A percentile compares a stretch with the other conserved stretches of the same genome.
phyloP scores from a whole-genome alignment of 2,329 filamentous ascomycete genomes.

The Lizonia empirigonia region DNA sequence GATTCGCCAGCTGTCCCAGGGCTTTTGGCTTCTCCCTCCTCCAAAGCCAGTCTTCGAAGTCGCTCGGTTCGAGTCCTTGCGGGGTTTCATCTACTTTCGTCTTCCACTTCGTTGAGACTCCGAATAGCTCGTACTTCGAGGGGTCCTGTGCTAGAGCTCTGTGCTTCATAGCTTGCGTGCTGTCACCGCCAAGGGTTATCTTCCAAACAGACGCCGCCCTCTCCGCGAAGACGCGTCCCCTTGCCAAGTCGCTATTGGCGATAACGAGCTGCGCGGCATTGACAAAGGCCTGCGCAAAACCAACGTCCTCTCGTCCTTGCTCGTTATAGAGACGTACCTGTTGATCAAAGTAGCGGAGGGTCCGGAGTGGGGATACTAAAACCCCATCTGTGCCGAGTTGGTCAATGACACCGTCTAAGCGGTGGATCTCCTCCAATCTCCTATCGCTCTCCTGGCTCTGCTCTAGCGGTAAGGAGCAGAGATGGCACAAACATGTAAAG shows the following conservation, averaged over 20 bases:
- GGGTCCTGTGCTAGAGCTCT: not conserved
- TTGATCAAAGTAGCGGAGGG: not conserved
- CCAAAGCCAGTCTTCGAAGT: not conserved
- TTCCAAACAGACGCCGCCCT: not conserved
- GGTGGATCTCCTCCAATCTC: not conserved
- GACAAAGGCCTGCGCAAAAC: not conserved
- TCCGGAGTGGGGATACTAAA: not conserved
- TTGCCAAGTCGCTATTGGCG: not conserved
- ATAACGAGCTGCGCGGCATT: not conserved
- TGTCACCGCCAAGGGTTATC: not conserved
- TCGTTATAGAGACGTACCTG: not conserved
- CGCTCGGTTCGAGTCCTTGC: not conserved
- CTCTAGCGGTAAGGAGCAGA: not conserved
- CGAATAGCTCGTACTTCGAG: not conserved
- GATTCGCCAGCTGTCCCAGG: too few relatives aligned
- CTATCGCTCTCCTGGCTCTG: not conserved
- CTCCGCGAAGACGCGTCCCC: not conserved
- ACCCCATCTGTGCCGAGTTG: too few relatives aligned
- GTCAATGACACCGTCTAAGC: not conserved
- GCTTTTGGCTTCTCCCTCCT: too few relatives aligned
- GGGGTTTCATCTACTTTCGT: not conserved
- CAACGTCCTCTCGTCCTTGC: not conserved
- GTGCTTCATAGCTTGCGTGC: not conserved
- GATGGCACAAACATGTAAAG: not conserved
- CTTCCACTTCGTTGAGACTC: not conserved